Base-by-base conservation (phyloP, 495 filamentous ascomycete species). In the Aspergillus diversus region DNA sequence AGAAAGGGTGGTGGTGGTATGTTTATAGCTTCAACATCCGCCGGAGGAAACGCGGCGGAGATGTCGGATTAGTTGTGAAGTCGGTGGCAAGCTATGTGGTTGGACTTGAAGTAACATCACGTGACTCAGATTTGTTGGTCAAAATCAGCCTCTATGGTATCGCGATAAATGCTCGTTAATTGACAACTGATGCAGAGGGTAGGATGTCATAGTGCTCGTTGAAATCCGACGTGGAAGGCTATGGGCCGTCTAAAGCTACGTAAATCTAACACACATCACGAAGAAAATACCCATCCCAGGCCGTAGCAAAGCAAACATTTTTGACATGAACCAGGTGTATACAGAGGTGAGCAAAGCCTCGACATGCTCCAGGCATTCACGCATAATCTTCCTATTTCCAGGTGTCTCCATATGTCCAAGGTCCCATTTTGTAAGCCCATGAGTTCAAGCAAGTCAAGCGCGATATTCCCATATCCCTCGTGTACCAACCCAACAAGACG, bases 271-370 rank as follows among this genome's bases (percentile, higher is more conserved):
- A 34, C 47, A 57, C 27, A 35, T 64, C 37, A 49, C 39, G 32
- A 52, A 59, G 7, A 16, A 47, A 53, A 59, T 12, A 4, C 27
- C 31, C 27, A 34, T 33, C 34, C 34, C 15, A 32, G 16, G 13
- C 51, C 51, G 27, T 13, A 43, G 33, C 37, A 66, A 69, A 61
- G 54, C 39, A 72, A 57, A 67, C 65, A 69, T 65, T 67, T 63
- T 68, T 72, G 69, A 50, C 50, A 67, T 68, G 33, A 60, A 63
- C 66, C 66, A 61, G 62, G 61, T 73, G 71, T 71, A 72, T 75
- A 73, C 65, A 67, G 49, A 69, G 59, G 51, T 57, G 51, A 61
- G 60, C 54, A 65, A 59, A 53, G 63, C 63, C 51, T 61, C 55
- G 52, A 60, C 66, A 64, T 60, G 63, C 61, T 65, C 62, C 59